Conservation (phyloP, 805 yeast genomes). For the Nakazawaea populi region DNA sequence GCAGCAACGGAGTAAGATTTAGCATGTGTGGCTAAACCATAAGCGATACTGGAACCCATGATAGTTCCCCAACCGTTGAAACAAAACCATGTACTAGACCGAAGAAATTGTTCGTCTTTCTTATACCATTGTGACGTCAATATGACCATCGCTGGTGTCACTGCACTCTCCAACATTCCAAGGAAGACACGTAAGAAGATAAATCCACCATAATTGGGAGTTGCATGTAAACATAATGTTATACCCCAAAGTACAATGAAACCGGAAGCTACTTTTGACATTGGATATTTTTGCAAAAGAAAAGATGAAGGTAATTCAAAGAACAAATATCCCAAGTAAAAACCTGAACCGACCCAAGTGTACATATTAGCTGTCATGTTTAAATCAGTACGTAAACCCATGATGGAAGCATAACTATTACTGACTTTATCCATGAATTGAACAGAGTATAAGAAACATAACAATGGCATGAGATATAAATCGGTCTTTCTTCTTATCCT, state of each 20-base stretch:
- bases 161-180: slow-evolving; percentile 43
- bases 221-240: slow-evolving; percentile 41
- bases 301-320: slow-evolving; percentile 41
- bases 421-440: slow-evolving; percentile 55
- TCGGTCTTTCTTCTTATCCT: slow-evolving; percentile 35
- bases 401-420: slow-evolving; percentile 54
- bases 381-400: slow-evolving; percentile 50
- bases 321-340: slow-evolving; percentile 47
- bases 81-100: slow-evolving; percentile 29
- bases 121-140: slow-evolving; percentile 51
- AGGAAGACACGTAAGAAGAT: slow-evolving; percentile 36
- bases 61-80: slow-evolving; percentile 37
- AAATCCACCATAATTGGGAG: slow-evolving; percentile 27
- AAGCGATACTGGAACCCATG: slow-evolving; percentile 40
- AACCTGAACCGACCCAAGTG: slow-evolving; percentile 47
- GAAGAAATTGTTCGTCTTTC: slow-evolving; percentile 3
- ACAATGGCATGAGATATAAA: slow-evolving; percentile 36
- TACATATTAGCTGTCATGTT: slow-evolving; percentile 34
- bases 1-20: slow-evolving; percentile 28
- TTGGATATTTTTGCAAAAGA: slow-evolving; percentile 45
- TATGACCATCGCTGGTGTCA: slow-evolving; percentile 48
- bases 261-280: slow-evolving; percentile 39
- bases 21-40: slow-evolving; percentile 46
- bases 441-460: slow-evolving; percentile 48
- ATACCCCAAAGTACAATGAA: slow-evolving; percentile 54